Conservation (phyloP, 495 filamentous ascomycete genomes). For the Lindgomyces ingoldianus region DNA sequence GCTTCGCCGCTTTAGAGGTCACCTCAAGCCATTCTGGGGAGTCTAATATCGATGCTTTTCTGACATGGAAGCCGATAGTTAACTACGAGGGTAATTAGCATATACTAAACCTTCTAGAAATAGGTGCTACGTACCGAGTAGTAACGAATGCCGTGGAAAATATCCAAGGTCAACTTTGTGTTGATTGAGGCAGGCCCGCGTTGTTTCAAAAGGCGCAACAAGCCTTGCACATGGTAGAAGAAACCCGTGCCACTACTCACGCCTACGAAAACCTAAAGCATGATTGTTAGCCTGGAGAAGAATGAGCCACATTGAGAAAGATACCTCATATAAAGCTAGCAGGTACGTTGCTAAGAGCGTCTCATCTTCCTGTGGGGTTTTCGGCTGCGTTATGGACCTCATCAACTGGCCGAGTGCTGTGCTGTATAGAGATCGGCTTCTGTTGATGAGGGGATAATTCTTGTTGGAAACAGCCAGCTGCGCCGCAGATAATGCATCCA, state of each 20-base stretch:
- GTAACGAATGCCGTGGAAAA: conserved; percentile 33
- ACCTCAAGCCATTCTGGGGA: conserved; percentile 25
- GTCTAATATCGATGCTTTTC: conserved; percentile 30
- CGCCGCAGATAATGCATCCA: conserved; percentile 28
- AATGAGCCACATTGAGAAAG: not conserved
- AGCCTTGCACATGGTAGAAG: conserved; percentile 32
- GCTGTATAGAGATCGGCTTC: conserved; percentile 24
- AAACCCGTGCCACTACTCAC: conserved; percentile 26
- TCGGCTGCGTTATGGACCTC: conserved; percentile 1
- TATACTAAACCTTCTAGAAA: not conserved
- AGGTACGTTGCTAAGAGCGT: conserved; percentile 33
- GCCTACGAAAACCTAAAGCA: conserved; percentile 30
- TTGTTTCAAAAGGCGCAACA: conserved; percentile 15
- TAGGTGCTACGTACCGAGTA: conserved; percentile 18
- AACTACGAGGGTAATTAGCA: conserved; percentile 15
- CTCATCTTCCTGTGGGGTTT: conserved; percentile 18
- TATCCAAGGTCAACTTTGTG: not conserved
- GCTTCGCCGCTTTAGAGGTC: conserved; percentile 10
- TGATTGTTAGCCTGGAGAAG: not conserved
- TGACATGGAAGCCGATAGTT: conserved; percentile 15
- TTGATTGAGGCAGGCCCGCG: conserved; percentile 27
- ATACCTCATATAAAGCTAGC: conserved; percentile 30
- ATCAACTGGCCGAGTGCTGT: conserved; percentile 23
- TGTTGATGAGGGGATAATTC: conserved; percentile 25
- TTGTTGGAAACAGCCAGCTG: conserved; percentile 26